These are phyloP conservation scores for Xylaria sp. DNA, from an alignment of 2,329 filamentous ascomycete species.

Conservation along the genomic window DNA sequence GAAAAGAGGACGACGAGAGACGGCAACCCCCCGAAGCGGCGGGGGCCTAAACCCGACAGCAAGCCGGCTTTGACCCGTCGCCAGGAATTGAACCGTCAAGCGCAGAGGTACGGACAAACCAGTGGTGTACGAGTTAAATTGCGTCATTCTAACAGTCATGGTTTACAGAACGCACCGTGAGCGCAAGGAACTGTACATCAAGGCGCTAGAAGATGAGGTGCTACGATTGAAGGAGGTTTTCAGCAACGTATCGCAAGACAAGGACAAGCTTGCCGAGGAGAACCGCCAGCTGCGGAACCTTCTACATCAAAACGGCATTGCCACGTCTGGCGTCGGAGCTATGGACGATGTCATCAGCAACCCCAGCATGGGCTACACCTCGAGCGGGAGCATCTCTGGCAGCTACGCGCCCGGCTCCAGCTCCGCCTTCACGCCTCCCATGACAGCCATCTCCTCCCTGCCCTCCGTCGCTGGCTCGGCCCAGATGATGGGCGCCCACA, in stretches of 20 bases:
- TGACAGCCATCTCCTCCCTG: constrained; percentile 57
- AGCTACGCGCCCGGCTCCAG: constrained; percentile 66
- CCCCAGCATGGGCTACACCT: constrained; percentile 60
- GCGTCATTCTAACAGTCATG: constrained; percentile 31
- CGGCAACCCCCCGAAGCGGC: constrained; percentile 85
- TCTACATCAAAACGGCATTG: constrained; percentile 65
- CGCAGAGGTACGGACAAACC: constrained; percentile 76
- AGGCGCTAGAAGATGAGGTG: constrained; percentile 91
- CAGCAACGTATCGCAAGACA: constrained; percentile 77
- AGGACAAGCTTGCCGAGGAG: constrained; percentile 79
- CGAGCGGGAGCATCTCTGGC: constrained; percentile 69
- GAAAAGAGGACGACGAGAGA: constrained; percentile 87
- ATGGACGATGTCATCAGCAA: constrained; percentile 60
- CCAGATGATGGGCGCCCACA: constrained; percentile 50
- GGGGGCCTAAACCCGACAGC: constrained; percentile 95
- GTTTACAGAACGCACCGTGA: constrained; percentile 87
- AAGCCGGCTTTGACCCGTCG: constrained; percentile 92
- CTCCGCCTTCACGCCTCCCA: constrained; percentile 61
- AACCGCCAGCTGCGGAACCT: constrained; percentile 76
- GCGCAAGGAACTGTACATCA: constrained; percentile 96
- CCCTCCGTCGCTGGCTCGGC: constrained; percentile 54
- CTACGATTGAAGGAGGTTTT: constrained; percentile 89
- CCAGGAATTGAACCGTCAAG: constrained; percentile 94
- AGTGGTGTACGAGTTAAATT: constrained; percentile 3
- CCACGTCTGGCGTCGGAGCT: constrained; percentile 47